These are phyloP conservation scores for Ogataea henricii DNA, from an alignment of 805 yeast genomes.

Conservation along the genomic window DNA sequence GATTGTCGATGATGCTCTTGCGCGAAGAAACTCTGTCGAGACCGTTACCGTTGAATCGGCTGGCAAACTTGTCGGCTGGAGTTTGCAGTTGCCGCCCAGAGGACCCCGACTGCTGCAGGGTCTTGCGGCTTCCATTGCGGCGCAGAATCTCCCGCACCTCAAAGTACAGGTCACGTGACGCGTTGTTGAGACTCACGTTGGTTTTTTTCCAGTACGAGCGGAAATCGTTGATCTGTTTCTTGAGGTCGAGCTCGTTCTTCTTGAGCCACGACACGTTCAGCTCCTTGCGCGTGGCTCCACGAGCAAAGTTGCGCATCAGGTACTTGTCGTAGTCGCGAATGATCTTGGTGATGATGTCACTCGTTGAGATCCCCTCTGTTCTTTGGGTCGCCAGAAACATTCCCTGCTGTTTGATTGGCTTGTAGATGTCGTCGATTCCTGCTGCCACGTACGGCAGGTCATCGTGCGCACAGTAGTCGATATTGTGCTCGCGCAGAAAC, in stretches of 20 bases:
- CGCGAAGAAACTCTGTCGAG: conserved; percentile 25
- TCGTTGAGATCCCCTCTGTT: conserved; percentile 94
- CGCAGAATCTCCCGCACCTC: conserved; percentile 78
- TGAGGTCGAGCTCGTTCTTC: conserved; percentile 92
- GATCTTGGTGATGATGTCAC: conserved; percentile 93
- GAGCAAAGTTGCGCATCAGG: conserved; percentile 92
- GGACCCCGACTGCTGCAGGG: conserved; percentile 13
- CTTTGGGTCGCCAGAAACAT: conserved; percentile 93
- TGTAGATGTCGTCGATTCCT: conserved; percentile 90
- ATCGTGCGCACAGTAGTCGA: conserved; percentile 97
- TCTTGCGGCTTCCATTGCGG: conserved; percentile 20
- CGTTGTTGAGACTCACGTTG: conserved; percentile 64
- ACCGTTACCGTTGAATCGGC: conserved; percentile 61
- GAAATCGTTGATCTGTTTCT: conserved; percentile 86
- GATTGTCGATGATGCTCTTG: conserved; percentile 34
- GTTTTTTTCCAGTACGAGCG: conserved; percentile 82
- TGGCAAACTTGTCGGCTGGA: conserved; percentile 70
- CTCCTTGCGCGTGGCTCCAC: conserved; percentile 97
- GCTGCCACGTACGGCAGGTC: conserved; percentile 91
- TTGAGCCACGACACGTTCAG: conserved; percentile 96
- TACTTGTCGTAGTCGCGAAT: conserved; percentile 96
- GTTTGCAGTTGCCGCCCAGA: conserved; percentile 34
- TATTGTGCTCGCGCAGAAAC: conserved; percentile 73
- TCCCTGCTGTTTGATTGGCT: conserved; percentile 87
- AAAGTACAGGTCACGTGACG: conserved; percentile 79